Evolutionary conservation across 2,329 filamentous ascomycete species (phyloP).

Genomic region (Phialophora macrospora): DNA sequence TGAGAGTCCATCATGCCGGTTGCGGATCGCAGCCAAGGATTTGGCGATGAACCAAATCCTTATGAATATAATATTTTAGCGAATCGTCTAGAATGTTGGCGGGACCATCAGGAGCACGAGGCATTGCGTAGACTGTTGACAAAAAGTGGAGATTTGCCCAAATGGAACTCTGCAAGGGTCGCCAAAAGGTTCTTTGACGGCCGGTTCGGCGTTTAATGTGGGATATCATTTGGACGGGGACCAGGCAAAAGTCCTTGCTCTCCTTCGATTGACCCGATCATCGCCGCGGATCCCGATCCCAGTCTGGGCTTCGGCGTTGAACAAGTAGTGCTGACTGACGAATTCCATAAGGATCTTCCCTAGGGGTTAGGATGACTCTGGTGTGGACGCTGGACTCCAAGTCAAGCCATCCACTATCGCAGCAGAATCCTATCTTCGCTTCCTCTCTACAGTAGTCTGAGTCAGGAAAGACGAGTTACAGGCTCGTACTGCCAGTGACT

Average conservation of each 20-base stretch:
- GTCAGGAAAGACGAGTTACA: not conserved
- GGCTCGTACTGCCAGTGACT: no score
- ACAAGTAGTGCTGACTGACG: conserved; percentile 7
- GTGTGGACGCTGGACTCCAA: not conserved
- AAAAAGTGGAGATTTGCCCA: not conserved
- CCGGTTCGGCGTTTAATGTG: not conserved
- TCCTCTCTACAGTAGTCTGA: not conserved
- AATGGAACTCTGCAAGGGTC: not conserved
- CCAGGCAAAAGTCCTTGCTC: not conserved
- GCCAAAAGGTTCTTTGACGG: not conserved
- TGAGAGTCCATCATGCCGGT: conserved; percentile 6
- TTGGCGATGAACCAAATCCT: not conserved
- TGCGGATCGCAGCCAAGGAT: not conserved
- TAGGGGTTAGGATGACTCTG: not conserved
- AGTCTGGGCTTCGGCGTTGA: not conserved
- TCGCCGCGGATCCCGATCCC: not conserved
- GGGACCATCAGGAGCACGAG: not conserved
- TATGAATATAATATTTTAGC: conserved; percentile 1
- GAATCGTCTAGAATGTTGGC: not conserved
- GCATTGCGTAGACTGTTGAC: not conserved
- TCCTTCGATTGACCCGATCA: not conserved
- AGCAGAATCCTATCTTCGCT: not conserved
- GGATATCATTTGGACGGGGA: not conserved
- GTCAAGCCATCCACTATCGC: not conserved
- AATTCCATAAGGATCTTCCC: conserved; percentile 11